Conservation (phyloP, 768 basidiomycete genomes). For the Boletus bicolor region DNA sequence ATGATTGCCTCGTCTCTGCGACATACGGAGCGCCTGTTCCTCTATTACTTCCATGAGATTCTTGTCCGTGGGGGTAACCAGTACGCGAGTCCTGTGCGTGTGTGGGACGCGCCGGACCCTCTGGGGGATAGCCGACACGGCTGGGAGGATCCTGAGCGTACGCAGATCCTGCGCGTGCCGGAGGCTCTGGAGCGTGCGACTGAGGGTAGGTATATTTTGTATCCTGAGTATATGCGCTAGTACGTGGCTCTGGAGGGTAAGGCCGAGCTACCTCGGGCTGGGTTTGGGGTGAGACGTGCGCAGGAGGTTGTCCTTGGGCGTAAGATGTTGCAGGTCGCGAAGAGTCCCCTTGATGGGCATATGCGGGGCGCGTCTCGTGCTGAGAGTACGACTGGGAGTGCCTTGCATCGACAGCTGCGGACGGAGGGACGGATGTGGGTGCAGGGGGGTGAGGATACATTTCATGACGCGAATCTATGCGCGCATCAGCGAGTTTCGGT, state of each 20-base stretch:
- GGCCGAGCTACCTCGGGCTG: constrained; percentile 18
- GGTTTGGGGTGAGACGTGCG: constrained; percentile 8
- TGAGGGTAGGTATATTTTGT: constrained; percentile 23
- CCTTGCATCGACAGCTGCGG: constrained; percentile 18
- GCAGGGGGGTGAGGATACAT: constrained; percentile 19
- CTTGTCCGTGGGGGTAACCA: constrained; percentile 16
- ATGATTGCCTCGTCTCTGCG: constrained; percentile 21
- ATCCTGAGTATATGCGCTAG: constrained; percentile 24
- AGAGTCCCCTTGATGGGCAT: constrained; percentile 19
- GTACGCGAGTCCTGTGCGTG: constrained; percentile 20
- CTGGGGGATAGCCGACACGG: constrained; percentile 15
- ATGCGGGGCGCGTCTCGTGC: constrained; percentile 21
- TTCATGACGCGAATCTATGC: constrained; percentile 27
- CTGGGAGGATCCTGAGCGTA: constrained; percentile 17
- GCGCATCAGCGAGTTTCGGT: constrained; percentile 18
- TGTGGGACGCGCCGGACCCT: constrained; percentile 14
- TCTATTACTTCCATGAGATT: constrained; percentile 15
- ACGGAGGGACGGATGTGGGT: constrained; percentile 11
- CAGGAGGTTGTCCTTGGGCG: constrained; percentile 10
- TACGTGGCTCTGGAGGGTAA: constrained; percentile 18
- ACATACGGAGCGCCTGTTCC: constrained; percentile 4
- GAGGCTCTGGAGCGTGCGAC: constrained; percentile 15
- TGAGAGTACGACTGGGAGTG: constrained; percentile 21
- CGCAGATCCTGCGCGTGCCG: constrained; percentile 10
- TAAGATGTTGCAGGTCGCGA: constrained; percentile 24